These are phyloP conservation scores for Diaporthe citri DNA, from an alignment of 2,329 filamentous ascomycete genomes.

Conservation along the genomic window DNA sequence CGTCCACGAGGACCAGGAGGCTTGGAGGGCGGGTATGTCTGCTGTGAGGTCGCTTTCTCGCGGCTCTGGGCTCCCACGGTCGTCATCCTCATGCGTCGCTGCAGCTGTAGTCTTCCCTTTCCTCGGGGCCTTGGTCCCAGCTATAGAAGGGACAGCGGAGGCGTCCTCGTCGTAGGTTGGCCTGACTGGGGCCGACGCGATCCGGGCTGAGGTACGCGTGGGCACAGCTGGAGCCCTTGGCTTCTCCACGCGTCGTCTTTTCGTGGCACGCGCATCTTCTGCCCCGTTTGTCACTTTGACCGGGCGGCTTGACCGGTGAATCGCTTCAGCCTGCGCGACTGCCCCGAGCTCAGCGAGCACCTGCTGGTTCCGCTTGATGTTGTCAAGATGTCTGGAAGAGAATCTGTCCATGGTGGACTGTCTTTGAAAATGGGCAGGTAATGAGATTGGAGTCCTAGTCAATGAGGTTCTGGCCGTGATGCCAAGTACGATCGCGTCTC, in stretches of 20 bases:
- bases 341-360: constrained; percentile 62
- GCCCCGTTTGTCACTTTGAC: too few species aligned
- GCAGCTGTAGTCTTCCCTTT: background rate
- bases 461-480: too few species aligned
- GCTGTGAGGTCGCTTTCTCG: background rate
- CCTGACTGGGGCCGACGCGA: constrained; percentile 54
- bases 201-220: constrained; percentile 60
- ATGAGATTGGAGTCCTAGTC: too few species aligned
- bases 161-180: constrained; percentile 54
- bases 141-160: background rate
- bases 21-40: constrained; percentile 44
- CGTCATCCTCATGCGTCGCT: background rate
- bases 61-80: background rate
- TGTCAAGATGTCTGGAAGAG: constrained; percentile 59
- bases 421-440: background rate
- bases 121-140: background rate
- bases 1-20: constrained; percentile 59
- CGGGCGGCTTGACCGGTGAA: constrained; percentile 40
- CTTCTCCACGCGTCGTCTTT: constrained; percentile 30
- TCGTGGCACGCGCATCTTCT: background rate
- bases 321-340: constrained; percentile 45
- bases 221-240: constrained; percentile 45
- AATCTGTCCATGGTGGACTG: constrained; percentile 48
- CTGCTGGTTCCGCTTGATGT: constrained; percentile 63
- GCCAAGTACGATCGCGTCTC: background rate